Conservation (phyloP, 2,329 filamentous ascomycete genomes). For the Cytospora piceae region DNA sequence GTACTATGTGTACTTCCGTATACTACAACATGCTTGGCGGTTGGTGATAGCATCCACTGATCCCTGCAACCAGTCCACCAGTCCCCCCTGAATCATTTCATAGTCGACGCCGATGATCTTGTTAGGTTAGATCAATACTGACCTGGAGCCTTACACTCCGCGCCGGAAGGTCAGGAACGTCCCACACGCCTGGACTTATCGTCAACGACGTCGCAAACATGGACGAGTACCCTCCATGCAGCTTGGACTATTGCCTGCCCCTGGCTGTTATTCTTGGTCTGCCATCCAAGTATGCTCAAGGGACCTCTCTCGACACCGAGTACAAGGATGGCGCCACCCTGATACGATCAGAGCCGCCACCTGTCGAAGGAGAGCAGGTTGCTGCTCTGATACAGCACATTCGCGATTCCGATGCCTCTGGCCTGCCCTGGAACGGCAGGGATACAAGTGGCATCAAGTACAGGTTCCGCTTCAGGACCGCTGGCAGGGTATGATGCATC, state of each 20-base stretch:
- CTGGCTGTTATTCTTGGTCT: slow-evolving; percentile 83
- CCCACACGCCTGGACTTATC: not conserved
- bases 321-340: slow-evolving; percentile 62
- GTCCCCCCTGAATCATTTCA: slow-evolving; percentile 1
- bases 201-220: slow-evolving; percentile 48
- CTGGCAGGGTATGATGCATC: slow-evolving; percentile 75
- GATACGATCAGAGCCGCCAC: slow-evolving; percentile 72
- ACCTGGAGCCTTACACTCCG: not conserved
- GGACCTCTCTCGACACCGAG: slow-evolving; percentile 50
- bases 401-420: slow-evolving; percentile 64
- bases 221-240: slow-evolving; percentile 80
- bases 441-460: slow-evolving; percentile 52
- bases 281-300: slow-evolving; percentile 45
- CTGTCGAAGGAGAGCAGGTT: slow-evolving; percentile 67
- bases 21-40: not conserved
- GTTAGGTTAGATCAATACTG: not conserved
- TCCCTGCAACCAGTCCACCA: slow-evolving; percentile 14
- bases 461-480: slow-evolving; percentile 70
- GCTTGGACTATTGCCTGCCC: slow-evolving; percentile 85
- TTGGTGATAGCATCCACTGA: slow-evolving; percentile 23
- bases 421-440: slow-evolving; percentile 69
- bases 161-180: not conserved
- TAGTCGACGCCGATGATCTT: slow-evolving; percentile 3
- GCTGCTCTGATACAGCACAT: slow-evolving; percentile 69
- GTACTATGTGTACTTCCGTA: not conserved